A percentile compares a stretch with the other conserved stretches of the same genome.
These are phyloP conservation scores for Rhizoclosmatium globosum DNA, from an alignment of 192 early-diverging fungal genomes.

Conservation along the genomic window DNA sequence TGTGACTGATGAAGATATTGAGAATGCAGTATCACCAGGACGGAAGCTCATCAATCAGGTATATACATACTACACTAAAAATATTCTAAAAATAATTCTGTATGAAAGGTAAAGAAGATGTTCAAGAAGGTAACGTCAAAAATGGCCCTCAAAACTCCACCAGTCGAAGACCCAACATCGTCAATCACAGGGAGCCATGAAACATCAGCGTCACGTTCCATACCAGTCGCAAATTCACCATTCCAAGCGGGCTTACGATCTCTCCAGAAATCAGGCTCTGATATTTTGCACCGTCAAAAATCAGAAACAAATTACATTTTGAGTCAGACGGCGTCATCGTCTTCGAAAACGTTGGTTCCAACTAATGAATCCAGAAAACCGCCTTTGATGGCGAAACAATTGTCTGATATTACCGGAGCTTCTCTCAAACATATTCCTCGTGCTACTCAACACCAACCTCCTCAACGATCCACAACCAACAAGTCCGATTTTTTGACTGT, in stretches of 20 bases:
- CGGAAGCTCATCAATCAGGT: constrained; percentile 10
- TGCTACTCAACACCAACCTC: background rate
- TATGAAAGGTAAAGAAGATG: constrained; percentile 12
- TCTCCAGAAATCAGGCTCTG: background rate
- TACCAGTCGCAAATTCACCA: too few relatives aligned
- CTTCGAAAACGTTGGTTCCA: background rate
- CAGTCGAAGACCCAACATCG: background rate
- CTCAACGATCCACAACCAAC: background rate
- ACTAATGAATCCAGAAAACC: too few relatives aligned
- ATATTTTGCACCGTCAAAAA: background rate
- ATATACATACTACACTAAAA: background rate
- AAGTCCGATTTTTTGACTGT: constrained; percentile 4
- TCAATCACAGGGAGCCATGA: background rate
- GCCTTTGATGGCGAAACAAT: background rate
- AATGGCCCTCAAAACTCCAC: background rate
- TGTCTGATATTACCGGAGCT: constrained; percentile 1
- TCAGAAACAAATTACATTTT: background rate
- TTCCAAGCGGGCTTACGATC: too few relatives aligned
- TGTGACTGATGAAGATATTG: constrained; percentile 60
- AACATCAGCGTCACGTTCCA: too few relatives aligned
- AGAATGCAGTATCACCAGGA: constrained; percentile 54
- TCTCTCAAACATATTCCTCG: background rate
- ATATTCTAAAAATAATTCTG: background rate
- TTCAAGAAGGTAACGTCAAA: background rate
- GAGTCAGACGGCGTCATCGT: background rate